Conservation (phyloP, 192 early-diverging fungal genomes). For the Rhizophagus prolifer region DNA sequence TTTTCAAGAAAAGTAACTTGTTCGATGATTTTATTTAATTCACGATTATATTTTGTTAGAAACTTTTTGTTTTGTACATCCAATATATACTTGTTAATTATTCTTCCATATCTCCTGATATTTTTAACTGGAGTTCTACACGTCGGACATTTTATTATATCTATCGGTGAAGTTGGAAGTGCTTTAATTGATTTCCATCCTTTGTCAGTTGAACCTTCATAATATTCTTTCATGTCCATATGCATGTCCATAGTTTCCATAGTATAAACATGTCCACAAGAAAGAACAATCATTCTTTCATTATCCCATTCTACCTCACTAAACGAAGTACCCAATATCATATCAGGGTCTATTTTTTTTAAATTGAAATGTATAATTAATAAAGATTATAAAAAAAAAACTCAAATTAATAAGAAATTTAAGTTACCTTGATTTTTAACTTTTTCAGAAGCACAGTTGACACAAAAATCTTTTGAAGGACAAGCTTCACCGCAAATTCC, state of each 20-base stretch:
- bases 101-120: conserved; percentile 11
- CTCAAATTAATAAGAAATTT: not conserved
- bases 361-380: not conserved
- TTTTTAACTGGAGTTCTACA: not conserved
- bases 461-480: conserved; percentile 34
- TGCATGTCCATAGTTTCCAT: conserved; percentile 51
- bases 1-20: not conserved
- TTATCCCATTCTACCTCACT: conserved; percentile 37
- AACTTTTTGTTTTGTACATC: conserved; percentile 24
- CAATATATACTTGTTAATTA: conserved; percentile 14
- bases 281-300: conserved; percentile 47
- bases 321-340: too few species aligned
- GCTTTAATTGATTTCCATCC: not conserved
- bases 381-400: too few species aligned
- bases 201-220: conserved; percentile 8
- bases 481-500: conserved; percentile 51
- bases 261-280: conserved; percentile 54
- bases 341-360: too few species aligned
- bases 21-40: not conserved
- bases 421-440: conserved; percentile 18
- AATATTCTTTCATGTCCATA: conserved; percentile 45
- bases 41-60: not conserved
- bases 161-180: not conserved
- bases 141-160: conserved; percentile 1
- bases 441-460: conserved; percentile 33